Base-by-base conservation (phyloP, 768 basidiomycete species). In the Phallus indusiatus region DNA sequence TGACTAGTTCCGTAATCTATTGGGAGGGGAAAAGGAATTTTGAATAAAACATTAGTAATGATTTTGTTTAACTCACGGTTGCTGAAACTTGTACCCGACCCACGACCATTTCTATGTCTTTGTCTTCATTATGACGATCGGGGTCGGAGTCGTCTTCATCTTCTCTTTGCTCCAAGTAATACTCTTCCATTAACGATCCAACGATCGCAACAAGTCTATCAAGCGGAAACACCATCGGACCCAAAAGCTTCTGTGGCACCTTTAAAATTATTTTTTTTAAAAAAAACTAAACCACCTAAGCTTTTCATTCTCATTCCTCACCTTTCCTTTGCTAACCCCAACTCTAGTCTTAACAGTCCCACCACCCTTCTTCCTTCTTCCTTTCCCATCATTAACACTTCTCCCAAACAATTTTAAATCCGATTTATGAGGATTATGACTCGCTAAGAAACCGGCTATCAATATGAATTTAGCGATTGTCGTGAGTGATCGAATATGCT, bases 321-420 rank as follows among this genome's bases (percentile, higher is more conserved):
- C 69, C 67, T 71, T 73, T 21, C 67, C 66, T 6, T 61, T 60
- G 46, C 61, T 54, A 7, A 28, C 28, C 28, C 28, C 28, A 28
- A 28, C 61, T 7, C 63, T 64, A 48, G 68, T 62, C 9, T 72
- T 72, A 60, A 70, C 76, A 17, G 69, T 68, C 21, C 76, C 74
- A 1, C 71, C 68, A 55, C 68, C 72, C 64, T 64, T 66, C 61
- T 74, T 71, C 62, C 81, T 77, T 69, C 78, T 79, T 62, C 76
- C 75, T 60, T 81, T 81, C 67, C 88, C 88, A 55, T 86, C 84
- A 24, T 80, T 60, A 0, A 83, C 86, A 42, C 42, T 42, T 14
- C 92, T 69, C 4, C 88, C 86, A 70, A 96, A 91, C 81, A 95
- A 85, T 37, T 88, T 76, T 62, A 90, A 36, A 70, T 94, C 93